phyloP scores from a whole-genome alignment of 495 filamentous ascomycete species.

The Elaphomyces granulatus region DNA sequence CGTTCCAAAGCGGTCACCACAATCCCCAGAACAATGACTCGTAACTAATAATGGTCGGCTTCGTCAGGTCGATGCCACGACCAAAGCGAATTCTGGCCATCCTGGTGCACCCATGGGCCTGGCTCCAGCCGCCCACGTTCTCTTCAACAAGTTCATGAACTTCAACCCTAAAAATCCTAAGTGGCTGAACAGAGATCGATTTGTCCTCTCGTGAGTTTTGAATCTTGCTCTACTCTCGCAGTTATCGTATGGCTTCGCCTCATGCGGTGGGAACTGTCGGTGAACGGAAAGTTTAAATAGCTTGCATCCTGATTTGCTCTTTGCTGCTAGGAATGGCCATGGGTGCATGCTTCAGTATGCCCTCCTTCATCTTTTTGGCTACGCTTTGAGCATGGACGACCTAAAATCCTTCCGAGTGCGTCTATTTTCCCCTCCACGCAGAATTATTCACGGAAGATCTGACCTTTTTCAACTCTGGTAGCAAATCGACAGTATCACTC shows the following conservation, averaged over 20 bases:
- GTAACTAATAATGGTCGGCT: too few relatives aligned
- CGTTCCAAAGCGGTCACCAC: too few relatives aligned
- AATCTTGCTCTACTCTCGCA: too few relatives aligned
- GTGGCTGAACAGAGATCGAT: conserved; percentile 94
- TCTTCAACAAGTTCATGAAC: conserved; percentile 97
- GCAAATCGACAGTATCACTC: conserved; percentile 83
- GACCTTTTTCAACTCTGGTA: conserved; percentile 14
- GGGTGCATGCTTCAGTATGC: conserved; percentile 99
- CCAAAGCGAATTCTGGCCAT: conserved; percentile 91
- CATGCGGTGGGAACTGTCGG: conserved; percentile 3
- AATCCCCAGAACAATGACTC: too few relatives aligned
- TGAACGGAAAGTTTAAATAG: too few relatives aligned
- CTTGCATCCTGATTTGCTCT: background rate
- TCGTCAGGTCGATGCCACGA: conserved; percentile 86
- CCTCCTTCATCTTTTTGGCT: conserved; percentile 93
- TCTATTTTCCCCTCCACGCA: conserved; percentile 7
- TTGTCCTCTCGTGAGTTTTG: conserved; percentile 94
- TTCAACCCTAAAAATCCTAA: conserved; percentile 99
- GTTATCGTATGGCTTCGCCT: background rate
- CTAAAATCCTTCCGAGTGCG: conserved; percentile 89
- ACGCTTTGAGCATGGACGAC: conserved; percentile 71
- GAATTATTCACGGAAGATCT: too few relatives aligned
- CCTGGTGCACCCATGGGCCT: conserved; percentile 99
- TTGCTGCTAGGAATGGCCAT: conserved; percentile 69
- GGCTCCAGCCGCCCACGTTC: conserved; percentile 93